A percentile compares a stretch with the other conserved stretches of the same genome.
Conservation (phyloP, 345 rosid species). For the Lumnitzera littorea region DNA sequence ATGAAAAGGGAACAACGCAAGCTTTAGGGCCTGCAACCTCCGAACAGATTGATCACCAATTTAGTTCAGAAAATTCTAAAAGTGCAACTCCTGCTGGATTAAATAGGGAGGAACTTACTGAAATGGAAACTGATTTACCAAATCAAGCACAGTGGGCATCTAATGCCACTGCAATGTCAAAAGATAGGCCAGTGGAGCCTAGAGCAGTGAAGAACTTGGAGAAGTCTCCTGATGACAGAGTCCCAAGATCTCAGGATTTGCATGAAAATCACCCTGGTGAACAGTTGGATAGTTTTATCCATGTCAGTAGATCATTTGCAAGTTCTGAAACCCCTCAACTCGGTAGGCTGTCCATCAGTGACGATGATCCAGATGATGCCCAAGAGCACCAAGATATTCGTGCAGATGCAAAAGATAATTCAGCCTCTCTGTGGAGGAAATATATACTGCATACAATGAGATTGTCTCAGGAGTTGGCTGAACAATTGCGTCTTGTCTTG, state of each 20-base stretch:
- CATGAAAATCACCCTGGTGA: slow-evolving; percentile 27
- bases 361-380: slow-evolving; percentile 28
- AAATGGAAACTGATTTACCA: slow-evolving; percentile 60
- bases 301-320: slow-evolving; percentile 36
- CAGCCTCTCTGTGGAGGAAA: slow-evolving; percentile 65
- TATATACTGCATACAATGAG: slow-evolving; percentile 66
- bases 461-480: slow-evolving; percentile 89
- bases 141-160: slow-evolving; percentile 24
- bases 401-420: slow-evolving; percentile 29
- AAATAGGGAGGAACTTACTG: slow-evolving; percentile 34
- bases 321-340: slow-evolving; percentile 33
- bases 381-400: slow-evolving; percentile 38
- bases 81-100: slow-evolving; percentile 33
- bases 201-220: slow-evolving; percentile 30
- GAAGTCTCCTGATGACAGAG: slow-evolving; percentile 23
- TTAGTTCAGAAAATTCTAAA: slow-evolving; percentile 33
- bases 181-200: slow-evolving; percentile 34
- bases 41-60: slow-evolving; percentile 61
- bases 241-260: slow-evolving; percentile 18
- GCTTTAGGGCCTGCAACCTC: slow-evolving; percentile 84
- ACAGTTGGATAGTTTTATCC: slow-evolving; percentile 40
- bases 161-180: slow-evolving; percentile 21
- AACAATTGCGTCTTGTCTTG: slow-evolving; percentile 87
- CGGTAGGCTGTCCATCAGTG: slow-evolving; percentile 38
- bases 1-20: slow-evolving; percentile 73